phyloP scores from a whole-genome alignment of 805 yeast genomes.

The Cyberlindnera nakhonratchasimensis region DNA sequence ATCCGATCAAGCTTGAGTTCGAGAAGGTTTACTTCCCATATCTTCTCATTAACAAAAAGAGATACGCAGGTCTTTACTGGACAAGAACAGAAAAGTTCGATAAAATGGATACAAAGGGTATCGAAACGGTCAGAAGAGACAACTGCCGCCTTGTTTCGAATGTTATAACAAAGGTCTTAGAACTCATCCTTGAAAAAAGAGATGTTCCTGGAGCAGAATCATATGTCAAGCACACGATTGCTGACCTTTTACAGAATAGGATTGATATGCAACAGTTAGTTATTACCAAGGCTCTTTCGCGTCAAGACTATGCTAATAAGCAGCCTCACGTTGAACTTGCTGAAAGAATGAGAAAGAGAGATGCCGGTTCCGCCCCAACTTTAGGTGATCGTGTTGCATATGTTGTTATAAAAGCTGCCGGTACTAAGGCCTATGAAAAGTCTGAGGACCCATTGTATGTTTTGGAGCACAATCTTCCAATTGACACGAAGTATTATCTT shows the following conservation, averaged over 20 bases:
- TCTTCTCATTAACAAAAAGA: slow-evolving; percentile 86
- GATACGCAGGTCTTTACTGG: slow-evolving; percentile 98
- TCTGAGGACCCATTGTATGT: slow-evolving; percentile 96
- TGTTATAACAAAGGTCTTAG: slow-evolving; percentile 88
- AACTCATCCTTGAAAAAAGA: slow-evolving; percentile 79
- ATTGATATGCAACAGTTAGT: slow-evolving; percentile 91
- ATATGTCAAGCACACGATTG: slow-evolving; percentile 83
- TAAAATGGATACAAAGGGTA: slow-evolving; percentile 97
- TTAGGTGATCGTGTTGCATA: slow-evolving; percentile 98
- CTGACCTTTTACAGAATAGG: slow-evolving; percentile 85
- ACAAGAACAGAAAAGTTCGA: slow-evolving; percentile 88
- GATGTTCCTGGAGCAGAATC: slow-evolving; percentile 81
- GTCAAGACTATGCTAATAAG: slow-evolving; percentile 87
- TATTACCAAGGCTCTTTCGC: slow-evolving; percentile 85
- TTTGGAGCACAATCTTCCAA: slow-evolving; percentile 85
- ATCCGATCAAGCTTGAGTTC: slow-evolving; percentile 92
- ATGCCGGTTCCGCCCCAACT: slow-evolving; percentile 95
- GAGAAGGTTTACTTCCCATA: slow-evolving; percentile 97
- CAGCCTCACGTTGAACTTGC: slow-evolving; percentile 98
- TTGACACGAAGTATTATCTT: slow-evolving; percentile 90
- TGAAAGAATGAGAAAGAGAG: slow-evolving; percentile 93
- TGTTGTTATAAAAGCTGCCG: slow-evolving; percentile 80
- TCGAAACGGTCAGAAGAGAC: slow-evolving; percentile 97
- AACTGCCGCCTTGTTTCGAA: slow-evolving; percentile 93
- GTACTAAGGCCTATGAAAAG: slow-evolving; percentile 84